Base-by-base conservation (phyloP, 148 eudicot species). In the Nepenthes mirabilis region DNA sequence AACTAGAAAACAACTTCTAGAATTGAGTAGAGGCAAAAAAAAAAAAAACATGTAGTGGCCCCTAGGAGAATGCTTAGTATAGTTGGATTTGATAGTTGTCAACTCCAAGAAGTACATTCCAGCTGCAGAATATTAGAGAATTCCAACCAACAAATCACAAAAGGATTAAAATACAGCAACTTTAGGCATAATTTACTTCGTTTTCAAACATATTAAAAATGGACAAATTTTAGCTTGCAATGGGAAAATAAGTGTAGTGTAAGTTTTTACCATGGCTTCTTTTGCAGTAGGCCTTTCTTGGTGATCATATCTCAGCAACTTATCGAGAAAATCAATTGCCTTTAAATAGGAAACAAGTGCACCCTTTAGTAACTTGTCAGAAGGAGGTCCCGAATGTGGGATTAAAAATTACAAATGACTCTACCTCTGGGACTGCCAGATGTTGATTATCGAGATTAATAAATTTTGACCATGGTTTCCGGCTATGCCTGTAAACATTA, bases 251-350 rank as follows among this genome's bases (percentile, higher is more conserved):
- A 11, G 52, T 49, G 13, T 5, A 10, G 13, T 49, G 6, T 4
- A 13, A 50, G 34, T 2, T 64, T 47, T 73, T 82, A 87, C 95
- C 97, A 84, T 91, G 52, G 91, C 97, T 76, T 91, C 95, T 75
- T 91, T 91, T 60, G 97, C 95, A 58, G 95, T 87, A 59, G 87
- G 95, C 80, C 95, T 77, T 64, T 91, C 97, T 62, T 91, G 97
- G 67, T 91, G 91, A 72, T 91, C 95, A 71, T 84, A 85, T 54
- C 79, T 81, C 69, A 91, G 78, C 75, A 87, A 72, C 76, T 83
- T 87, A 68, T 91, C 97, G 66, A 91, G 86, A 59, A 91, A 91
- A 65, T 91, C 97, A 52, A 91, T 58, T 49, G 95, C 97, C 97
- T 91, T n/a, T 47, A 70, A 55, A 48, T 37, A 53, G 52, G 13